Evolutionary conservation across 2,329 filamentous ascomycete species (phyloP), one percentile per base, ranked within the genome.

Genomic region (Pseudocercospora eumusae): DNA sequence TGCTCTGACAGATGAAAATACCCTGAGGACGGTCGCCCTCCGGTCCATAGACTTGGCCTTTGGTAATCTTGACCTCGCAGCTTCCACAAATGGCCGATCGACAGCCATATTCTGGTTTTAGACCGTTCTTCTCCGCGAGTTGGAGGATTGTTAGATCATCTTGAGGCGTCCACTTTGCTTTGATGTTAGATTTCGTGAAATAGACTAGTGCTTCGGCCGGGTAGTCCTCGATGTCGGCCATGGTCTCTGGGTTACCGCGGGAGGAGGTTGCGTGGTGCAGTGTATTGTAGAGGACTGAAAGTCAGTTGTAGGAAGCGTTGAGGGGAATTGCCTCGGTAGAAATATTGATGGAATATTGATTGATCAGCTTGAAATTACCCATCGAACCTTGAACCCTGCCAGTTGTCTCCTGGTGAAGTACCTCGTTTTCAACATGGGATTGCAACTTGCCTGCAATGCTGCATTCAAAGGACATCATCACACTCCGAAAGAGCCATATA

Each of bases 1-100:
- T 60, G 55, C 63, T 66, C 54, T 68, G 67, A 59, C 68, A 70
- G 13, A 70, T 70, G 15, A 69, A 67, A 15, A 70, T 69, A 2
- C 64, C 63, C 58, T 68, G 63, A 36, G 65, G 65, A 13, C 55
- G 42, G 52, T 68, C 65, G 0, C 68, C 66, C 21, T 68, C 66
- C 10, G 65, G 62, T 3, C 66, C 66, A 58, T 70, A 66, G 13
- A 68, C 68, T 55, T 69, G 68, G 9, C 65, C 68, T 50, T 68
- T 70, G 18, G 60, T 47, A 20, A 69, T 64, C 57, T 59, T 66
- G 33, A 64, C 64, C 44, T 66, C 64, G 50, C 62, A 67, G 3
- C 55, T 64, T n/a, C 66, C 66, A 56, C 66, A 70, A 45, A 70
- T 66, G 15, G 66, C 68, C 42, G 67, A 69, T 40, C 68, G 64